These are phyloP conservation scores for Polytrichum commune DNA, from an alignment of 225 moss, liverwort and hornwort species.

Conservation along the genomic window DNA sequence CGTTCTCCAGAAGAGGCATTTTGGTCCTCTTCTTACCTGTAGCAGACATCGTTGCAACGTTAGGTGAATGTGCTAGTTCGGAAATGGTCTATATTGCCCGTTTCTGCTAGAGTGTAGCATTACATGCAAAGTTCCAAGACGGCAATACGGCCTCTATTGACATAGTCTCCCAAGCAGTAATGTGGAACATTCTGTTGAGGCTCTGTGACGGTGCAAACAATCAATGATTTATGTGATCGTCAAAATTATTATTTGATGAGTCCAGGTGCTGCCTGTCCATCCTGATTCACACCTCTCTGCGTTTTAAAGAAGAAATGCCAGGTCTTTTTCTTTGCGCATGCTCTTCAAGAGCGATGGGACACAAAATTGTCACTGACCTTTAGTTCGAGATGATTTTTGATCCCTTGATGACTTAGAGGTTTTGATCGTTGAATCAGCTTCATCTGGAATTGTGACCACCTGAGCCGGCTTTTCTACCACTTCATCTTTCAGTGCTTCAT, in stretches of 20 bases:
- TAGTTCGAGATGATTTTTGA: slow-evolving; percentile 9
- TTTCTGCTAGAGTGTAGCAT: too few species aligned
- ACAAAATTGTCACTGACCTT: slow-evolving; percentile 1
- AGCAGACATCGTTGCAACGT: slow-evolving; percentile 9
- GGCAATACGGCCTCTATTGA: not conserved
- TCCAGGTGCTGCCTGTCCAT: not conserved
- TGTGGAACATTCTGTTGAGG: not conserved
- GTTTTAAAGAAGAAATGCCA: not conserved
- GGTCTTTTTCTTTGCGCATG: not conserved
- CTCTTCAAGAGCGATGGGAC: not conserved
- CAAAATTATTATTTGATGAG: not conserved
- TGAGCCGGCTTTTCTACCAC: slow-evolving; percentile 5
- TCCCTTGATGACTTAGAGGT: slow-evolving; percentile 9
- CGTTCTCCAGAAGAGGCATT: slow-evolving; percentile 27
- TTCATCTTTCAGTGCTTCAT: slow-evolving; percentile 17
- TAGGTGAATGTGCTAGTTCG: slow-evolving; percentile 3
- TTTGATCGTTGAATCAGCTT: slow-evolving; percentile 13
- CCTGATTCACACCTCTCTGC: not conserved
- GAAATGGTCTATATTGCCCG: not conserved
- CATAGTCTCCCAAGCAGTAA: not conserved
- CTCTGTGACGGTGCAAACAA: not conserved
- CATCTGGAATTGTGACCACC: slow-evolving; percentile 16
- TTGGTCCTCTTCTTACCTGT: slow-evolving; percentile 27
- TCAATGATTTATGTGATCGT: not conserved
- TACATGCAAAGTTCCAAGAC: too few species aligned